A percentile compares a stretch with the other conserved stretches of the same genome.
These are phyloP conservation scores for Kwoniella botswanensis DNA, from an alignment of 768 basidiomycete species.

Conservation along the genomic window DNA sequence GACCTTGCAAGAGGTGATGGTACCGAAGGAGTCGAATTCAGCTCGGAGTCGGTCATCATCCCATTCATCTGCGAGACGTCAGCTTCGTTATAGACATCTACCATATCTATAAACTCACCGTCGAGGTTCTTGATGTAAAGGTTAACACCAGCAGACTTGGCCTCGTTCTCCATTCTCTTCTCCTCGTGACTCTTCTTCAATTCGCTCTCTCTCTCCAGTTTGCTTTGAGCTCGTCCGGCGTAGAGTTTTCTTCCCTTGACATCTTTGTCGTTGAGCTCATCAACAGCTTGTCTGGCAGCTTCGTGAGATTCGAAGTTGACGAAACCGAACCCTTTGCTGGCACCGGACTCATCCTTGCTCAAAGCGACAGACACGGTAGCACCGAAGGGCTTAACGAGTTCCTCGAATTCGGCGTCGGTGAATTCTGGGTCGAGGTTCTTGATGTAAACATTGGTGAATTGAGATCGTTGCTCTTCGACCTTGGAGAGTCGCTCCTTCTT, in stretches of 20 bases:
- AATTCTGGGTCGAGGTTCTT: slow-evolving; percentile 92
- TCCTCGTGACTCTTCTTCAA: slow-evolving; percentile 87
- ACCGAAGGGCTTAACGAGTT: slow-evolving; percentile 78
- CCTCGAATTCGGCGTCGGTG: slow-evolving; percentile 81
- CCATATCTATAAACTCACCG: slow-evolving; percentile 62
- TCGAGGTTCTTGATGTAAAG: slow-evolving; percentile 99
- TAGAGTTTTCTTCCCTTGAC: slow-evolving; percentile 86
- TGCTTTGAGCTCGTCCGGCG: slow-evolving; percentile 96
- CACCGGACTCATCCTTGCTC: slow-evolving; percentile 82
- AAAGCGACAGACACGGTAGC: slow-evolving; percentile 86
- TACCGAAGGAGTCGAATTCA: slow-evolving; percentile 96
- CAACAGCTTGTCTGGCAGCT: slow-evolving; percentile 86
- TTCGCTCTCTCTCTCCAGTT: slow-evolving; percentile 97
- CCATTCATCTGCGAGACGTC: slow-evolving; percentile 65
- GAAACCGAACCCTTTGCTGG: slow-evolving; percentile 94
- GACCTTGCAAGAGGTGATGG: slow-evolving; percentile 98
- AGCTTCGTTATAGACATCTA: slow-evolving; percentile 5
- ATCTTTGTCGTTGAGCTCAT: slow-evolving; percentile 83
- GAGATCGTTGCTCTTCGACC: slow-evolving; percentile 94
- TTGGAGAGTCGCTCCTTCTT: slow-evolving; percentile 99
- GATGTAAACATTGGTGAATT: slow-evolving; percentile 97
- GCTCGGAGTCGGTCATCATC: slow-evolving; percentile 95
- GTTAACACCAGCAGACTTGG: slow-evolving; percentile 99
- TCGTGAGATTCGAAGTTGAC: slow-evolving; percentile 96
- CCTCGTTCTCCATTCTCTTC: slow-evolving; percentile 94